Evolutionary conservation across 2,329 filamentous ascomycete species (phyloP).

Genomic region (Drechslera avenae): DNA sequence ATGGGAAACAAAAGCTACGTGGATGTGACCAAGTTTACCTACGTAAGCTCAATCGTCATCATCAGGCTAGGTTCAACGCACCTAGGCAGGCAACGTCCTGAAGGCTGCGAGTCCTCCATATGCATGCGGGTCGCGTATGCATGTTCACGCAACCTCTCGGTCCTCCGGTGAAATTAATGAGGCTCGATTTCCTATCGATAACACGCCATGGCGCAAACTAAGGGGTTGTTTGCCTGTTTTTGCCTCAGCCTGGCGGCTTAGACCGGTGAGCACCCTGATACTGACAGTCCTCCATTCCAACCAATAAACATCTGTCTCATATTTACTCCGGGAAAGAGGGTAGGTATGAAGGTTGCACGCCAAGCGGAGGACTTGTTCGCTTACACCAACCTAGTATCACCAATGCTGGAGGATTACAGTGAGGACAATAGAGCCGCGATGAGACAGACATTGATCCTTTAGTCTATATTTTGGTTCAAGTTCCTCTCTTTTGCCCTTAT

Average conservation of each 20-base stretch:
- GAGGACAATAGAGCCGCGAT: slow-evolving; percentile 1
- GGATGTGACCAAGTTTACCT: slow-evolving; percentile 10
- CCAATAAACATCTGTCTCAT: slow-evolving; percentile 20
- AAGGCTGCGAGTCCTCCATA: slow-evolving; percentile 14
- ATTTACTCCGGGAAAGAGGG: slow-evolving; percentile 6
- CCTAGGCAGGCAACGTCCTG: slow-evolving; percentile 1
- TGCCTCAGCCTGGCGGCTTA: slow-evolving; percentile 20
- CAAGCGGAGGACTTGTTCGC: slow-evolving; percentile 12
- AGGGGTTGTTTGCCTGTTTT: slow-evolving; percentile 21
- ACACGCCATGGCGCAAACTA: slow-evolving; percentile 5
- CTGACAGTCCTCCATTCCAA: slow-evolving; percentile 14
- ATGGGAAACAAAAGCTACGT: neutral
- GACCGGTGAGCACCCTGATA: slow-evolving; percentile 24
- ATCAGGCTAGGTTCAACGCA: slow-evolving; percentile 16
- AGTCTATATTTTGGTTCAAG: slow-evolving; percentile 21
- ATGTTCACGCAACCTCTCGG: slow-evolving; percentile 6
- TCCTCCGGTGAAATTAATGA: slow-evolving; percentile 26
- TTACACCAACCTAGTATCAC: slow-evolving; percentile 20
- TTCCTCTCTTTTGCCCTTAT: slow-evolving; percentile 19
- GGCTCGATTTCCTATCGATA: slow-evolving; percentile 13
- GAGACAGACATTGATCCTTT: slow-evolving; percentile 8
- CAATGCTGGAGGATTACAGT: slow-evolving; percentile 11
- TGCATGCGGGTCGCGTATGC: slow-evolving; percentile 19
- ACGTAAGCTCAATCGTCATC: slow-evolving; percentile 1
- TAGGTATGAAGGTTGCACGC: slow-evolving; percentile 6